Conservation (phyloP, 1,284 basidiomycete species). For the Ustanciosporium gigantosporum region DNA sequence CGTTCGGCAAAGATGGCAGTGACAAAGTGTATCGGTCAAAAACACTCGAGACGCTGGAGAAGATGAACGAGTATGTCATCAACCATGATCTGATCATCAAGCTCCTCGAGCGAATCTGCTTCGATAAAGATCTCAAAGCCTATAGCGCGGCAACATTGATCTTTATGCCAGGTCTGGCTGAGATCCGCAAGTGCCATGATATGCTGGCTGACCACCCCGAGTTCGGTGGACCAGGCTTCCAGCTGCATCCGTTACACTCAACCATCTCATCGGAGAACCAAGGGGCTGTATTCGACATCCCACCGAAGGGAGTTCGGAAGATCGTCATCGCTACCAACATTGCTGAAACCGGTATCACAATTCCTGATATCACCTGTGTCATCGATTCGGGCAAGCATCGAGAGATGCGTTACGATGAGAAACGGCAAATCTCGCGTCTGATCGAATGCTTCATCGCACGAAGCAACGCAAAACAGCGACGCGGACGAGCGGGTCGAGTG, state of each 20-base stretch:
- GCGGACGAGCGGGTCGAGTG: constrained; percentile 91
- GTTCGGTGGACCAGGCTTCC: constrained; percentile 76
- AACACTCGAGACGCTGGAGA: constrained; percentile 80
- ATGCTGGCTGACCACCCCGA: constrained; percentile 74
- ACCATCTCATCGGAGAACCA: constrained; percentile 73
- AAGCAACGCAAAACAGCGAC: constrained; percentile 90
- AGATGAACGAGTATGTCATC: constrained; percentile 85
- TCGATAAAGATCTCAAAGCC: constrained; percentile 66
- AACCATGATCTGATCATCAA: constrained; percentile 68
- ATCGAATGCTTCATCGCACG: constrained; percentile 89
- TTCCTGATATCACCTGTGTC: constrained; percentile 96
- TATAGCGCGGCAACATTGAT: constrained; percentile 85
- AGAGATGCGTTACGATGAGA: constrained; percentile 78
- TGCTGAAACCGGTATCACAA: constrained; percentile 92
- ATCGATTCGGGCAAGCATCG: constrained; percentile 91
- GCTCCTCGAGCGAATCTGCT: constrained; percentile 83
- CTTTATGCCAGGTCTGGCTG: constrained; percentile 83
- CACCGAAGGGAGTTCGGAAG: constrained; percentile 78
- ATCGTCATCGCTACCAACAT: constrained; percentile 80
- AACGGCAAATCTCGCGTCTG: constrained; percentile 89
- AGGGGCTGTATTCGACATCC: constrained; percentile 84
- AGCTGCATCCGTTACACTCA: constrained; percentile 89
- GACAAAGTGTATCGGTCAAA: constrained; percentile 68
- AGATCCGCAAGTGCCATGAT: constrained; percentile 88
- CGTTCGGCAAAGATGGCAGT: constrained; percentile 66